Evolutionary conservation across 116 monocot genomes (phyloP).

Genomic region (Posidonia oceanica): DNA sequence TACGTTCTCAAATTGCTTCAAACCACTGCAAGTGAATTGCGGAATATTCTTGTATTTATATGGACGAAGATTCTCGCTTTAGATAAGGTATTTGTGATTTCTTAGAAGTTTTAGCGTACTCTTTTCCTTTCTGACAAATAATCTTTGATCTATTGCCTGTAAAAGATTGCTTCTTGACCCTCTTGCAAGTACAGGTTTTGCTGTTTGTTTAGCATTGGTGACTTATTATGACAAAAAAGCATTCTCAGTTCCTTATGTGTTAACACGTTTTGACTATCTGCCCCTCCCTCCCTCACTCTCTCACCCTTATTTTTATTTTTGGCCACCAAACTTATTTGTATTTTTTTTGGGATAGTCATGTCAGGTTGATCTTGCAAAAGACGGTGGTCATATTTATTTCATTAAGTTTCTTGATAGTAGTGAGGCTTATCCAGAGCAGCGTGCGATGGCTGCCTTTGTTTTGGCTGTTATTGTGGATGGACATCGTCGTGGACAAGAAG

Average conservation of each 20-base stretch:
- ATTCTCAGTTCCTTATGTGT: too few species aligned
- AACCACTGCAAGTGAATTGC: conserved; percentile 81
- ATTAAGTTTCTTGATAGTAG: conserved; percentile 89
- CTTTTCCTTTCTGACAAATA: neutral
- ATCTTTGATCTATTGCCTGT: too few species aligned
- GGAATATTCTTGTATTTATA: conserved; percentile 90
- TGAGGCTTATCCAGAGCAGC: conserved; percentile 92
- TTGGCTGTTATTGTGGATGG: conserved; percentile 96
- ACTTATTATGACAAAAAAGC: too few species aligned
- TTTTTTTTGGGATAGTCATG: conserved; percentile 56
- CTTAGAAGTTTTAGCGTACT: neutral
- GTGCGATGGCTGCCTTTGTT: conserved; percentile 99
- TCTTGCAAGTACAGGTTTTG: too few species aligned
- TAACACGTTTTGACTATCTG: too few species aligned
- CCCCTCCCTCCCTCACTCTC: too few species aligned
- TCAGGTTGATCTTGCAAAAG: conserved; percentile 97
- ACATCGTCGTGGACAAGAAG: conserved; percentile 75
- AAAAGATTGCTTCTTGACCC: too few species aligned
- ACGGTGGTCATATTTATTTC: conserved; percentile 91
- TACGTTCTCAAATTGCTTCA: conserved; percentile 91
- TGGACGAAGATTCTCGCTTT: conserved; percentile 99
- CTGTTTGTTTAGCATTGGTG: too few species aligned
- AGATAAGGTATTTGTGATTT: conserved; percentile 61
- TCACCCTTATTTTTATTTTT: neutral
- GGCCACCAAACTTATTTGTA: neutral